A percentile compares a stretch with the other conserved stretches of the same genome.
These are phyloP conservation scores for Stenogyne calaminthoides DNA, from an alignment of 305 asterid genomes.

Conservation along the genomic window DNA sequence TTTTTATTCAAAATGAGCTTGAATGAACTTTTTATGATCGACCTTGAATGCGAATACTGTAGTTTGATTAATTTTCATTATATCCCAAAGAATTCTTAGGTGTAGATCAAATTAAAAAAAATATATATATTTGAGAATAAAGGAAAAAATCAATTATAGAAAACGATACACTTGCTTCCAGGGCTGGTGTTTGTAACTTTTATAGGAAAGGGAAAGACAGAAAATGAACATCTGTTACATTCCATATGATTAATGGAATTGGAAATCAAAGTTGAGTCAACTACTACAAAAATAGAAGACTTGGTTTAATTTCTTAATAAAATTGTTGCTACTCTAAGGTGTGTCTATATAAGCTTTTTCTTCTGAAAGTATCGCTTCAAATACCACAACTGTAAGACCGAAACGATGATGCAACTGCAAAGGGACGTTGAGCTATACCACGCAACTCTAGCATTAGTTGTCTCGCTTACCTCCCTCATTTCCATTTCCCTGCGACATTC, in stretches of 20 bases:
- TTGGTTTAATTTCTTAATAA: conserved; percentile 1
- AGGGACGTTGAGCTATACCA: conserved; percentile 40
- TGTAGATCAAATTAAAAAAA: neutral
- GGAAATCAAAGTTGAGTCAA: conserved; percentile 1
- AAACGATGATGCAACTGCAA: conserved; percentile 34
- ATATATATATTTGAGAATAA: neutral
- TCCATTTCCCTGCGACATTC: conserved; percentile 38
- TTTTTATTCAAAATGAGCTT: too few relatives aligned
- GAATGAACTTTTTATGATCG: neutral
- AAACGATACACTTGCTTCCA: neutral
- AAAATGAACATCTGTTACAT: conserved; percentile 10
- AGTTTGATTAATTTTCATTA: neutral
- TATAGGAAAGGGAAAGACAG: neutral
- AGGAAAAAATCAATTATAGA: neutral
- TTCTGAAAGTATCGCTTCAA: conserved; percentile 41
- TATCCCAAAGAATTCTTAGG: neutral
- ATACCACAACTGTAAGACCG: conserved; percentile 32
- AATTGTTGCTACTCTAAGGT: neutral
- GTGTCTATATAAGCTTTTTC: conserved; percentile 43
- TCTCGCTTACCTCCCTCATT: conserved; percentile 42
- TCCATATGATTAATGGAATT: conserved; percentile 5
- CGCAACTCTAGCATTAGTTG: conserved; percentile 40
- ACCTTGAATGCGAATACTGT: neutral
- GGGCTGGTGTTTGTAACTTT: neutral
- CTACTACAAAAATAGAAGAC: neutral